Evolutionary conservation across 2,329 filamentous ascomycete genomes (phyloP).

Genomic region (Sporothrix pallida): DNA sequence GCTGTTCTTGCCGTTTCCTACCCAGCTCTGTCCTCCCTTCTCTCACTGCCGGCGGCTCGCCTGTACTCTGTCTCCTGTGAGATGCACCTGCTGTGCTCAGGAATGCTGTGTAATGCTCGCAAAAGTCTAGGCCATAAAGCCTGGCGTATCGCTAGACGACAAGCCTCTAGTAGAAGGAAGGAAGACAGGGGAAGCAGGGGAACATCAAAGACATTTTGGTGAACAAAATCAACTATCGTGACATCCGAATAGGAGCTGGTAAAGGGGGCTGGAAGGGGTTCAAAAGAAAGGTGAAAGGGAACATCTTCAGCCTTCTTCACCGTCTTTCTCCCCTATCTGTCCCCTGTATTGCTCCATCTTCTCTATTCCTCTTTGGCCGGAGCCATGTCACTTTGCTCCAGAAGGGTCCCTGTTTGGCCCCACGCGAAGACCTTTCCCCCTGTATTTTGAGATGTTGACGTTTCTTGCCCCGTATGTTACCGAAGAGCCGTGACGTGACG

Average conservation of each 20-base stretch:
- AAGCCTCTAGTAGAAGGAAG: constrained; percentile 9
- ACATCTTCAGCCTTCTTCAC: not conserved
- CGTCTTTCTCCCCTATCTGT: constrained; percentile 13
- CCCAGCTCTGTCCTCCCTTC: not conserved
- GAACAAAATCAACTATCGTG: constrained; percentile 4
- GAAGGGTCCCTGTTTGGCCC: not conserved
- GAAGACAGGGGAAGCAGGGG: not conserved
- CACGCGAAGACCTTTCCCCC: not conserved
- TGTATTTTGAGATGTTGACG: not conserved
- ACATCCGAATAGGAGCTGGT: not conserved
- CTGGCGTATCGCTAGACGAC: not conserved
- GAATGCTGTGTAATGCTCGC: constrained; percentile 9
- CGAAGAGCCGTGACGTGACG: too few species aligned
- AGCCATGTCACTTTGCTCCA: not conserved
- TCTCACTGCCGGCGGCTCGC: not conserved
- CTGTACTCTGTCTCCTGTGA: not conserved
- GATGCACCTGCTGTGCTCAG: not conserved
- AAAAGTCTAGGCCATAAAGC: not conserved
- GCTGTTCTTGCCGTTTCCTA: not conserved
- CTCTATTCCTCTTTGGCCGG: not conserved
- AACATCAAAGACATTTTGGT: not conserved
- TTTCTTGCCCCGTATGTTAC: too few species aligned
- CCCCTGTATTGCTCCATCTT: not conserved
- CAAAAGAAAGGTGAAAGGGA: not conserved
- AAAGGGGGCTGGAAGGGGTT: not conserved